A percentile compares a stretch with the other conserved stretches of the same genome.
These are phyloP conservation scores for Leishmania braziliensis DNA, from an alignment of 208 protist genomes.

Conservation along the genomic window DNA sequence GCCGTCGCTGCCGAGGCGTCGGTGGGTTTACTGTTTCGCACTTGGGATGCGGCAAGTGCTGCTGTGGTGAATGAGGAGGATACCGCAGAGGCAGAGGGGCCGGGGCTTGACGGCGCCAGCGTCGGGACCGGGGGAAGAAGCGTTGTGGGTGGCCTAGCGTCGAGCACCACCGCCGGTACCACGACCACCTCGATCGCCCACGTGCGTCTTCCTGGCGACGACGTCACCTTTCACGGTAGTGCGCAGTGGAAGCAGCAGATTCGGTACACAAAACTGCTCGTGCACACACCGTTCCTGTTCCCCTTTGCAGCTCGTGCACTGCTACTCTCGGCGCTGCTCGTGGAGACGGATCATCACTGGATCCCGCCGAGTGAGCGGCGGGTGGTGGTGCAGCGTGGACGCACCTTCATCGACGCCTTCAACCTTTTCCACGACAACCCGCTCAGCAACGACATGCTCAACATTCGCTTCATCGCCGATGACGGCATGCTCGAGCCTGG, in stretches of 20 bases:
- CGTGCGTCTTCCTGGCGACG: conserved; percentile 37
- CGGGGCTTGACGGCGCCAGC: neutral
- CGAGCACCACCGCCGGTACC: neutral
- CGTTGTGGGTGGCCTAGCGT: neutral
- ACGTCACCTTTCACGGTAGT: conserved; percentile 48
- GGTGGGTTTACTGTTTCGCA: conserved; percentile 14
- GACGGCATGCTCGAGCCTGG: conserved; percentile 73
- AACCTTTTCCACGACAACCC: conserved; percentile 54
- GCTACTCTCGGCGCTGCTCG: conserved; percentile 64
- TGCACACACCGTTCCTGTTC: conserved; percentile 71
- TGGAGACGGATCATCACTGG: conserved; percentile 30
- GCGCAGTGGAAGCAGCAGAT: conserved; percentile 43
- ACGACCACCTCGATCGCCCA: conserved; percentile 2
- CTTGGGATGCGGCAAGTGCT: conserved; percentile 37
- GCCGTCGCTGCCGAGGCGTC: conserved; percentile 26
- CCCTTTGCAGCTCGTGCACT: conserved; percentile 71
- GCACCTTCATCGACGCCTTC: conserved; percentile 86
- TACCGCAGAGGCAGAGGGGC: conserved; percentile 14
- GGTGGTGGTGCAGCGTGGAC: conserved; percentile 57
- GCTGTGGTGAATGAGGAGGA: conserved; percentile 29
- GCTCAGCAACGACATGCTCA: conserved; percentile 48
- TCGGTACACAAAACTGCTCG: conserved; percentile 68
- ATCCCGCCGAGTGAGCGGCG: conserved; percentile 18
- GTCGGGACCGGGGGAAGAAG: neutral
- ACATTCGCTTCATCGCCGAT: conserved; percentile 61